Evolutionary conservation across 306 rosid species (phyloP).

Genomic region (Abrus pulchellus): DNA sequence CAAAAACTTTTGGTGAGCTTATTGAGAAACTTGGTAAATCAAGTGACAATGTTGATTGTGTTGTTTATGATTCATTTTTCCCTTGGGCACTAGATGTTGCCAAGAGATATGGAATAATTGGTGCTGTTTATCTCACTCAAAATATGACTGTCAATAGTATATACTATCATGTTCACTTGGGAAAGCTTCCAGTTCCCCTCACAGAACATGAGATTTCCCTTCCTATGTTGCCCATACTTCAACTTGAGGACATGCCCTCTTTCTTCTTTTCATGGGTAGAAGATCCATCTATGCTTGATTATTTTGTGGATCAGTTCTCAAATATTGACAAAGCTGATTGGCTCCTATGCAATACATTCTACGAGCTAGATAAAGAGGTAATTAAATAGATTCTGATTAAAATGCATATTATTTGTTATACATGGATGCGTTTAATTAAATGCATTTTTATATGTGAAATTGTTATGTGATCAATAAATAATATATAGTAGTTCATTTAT

Average conservation of each 20-base stretch:
- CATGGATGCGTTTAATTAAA: too few relatives aligned
- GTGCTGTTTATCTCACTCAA: conserved; percentile 53
- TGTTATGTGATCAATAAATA: too few relatives aligned
- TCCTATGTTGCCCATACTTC: conserved; percentile 45
- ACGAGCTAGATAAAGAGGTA: conserved; percentile 54
- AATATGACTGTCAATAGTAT: conserved; percentile 45
- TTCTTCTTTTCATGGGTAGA: conserved; percentile 23
- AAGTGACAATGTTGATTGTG: conserved; percentile 40
- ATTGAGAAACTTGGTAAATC: conserved; percentile 24
- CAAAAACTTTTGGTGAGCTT: conserved; percentile 32
- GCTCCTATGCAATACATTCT: conserved; percentile 50
- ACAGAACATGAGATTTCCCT: conserved; percentile 25
- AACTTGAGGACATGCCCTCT: conserved; percentile 53
- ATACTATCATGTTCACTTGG: conserved; percentile 45
- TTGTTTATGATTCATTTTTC: conserved; percentile 53
- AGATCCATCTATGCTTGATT: neutral
- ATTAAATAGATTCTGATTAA: neutral
- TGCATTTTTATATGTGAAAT: too few relatives aligned
- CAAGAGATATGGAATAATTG: conserved; percentile 46
- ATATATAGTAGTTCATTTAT: too few relatives aligned
- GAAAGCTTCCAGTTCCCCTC: conserved; percentile 38
- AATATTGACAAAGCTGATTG: conserved; percentile 57
- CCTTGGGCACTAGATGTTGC: conserved; percentile 60
- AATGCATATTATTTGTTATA: too few relatives aligned
- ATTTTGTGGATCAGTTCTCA: conserved; percentile 49